A percentile compares a stretch with the other conserved stretches of the same genome.
Evolutionary conservation across 208 protist species (phyloP).

Genomic region (Trypanosoma avium): DNA sequence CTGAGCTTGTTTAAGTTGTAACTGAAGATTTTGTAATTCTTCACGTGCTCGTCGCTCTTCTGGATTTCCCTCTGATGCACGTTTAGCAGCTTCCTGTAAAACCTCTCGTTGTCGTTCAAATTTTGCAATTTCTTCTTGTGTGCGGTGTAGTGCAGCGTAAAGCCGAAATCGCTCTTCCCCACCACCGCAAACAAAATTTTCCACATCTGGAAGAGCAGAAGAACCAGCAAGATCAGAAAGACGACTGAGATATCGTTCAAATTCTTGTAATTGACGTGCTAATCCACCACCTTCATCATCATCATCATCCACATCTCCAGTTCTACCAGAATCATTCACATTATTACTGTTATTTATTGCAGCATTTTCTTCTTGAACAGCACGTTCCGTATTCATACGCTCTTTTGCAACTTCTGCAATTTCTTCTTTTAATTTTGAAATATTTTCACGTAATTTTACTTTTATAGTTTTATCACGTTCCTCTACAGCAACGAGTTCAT

Average conservation of each 20-base stretch:
- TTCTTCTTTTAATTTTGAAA: slow-evolving; percentile 44
- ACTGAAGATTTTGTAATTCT: slow-evolving; percentile 18
- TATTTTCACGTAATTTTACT: slow-evolving; percentile 40
- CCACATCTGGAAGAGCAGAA: slow-evolving; percentile 46
- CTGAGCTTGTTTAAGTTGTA: slow-evolving; percentile 28
- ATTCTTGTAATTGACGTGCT: slow-evolving; percentile 26
- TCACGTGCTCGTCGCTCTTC: slow-evolving; percentile 7
- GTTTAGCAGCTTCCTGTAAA: slow-evolving; percentile 4
- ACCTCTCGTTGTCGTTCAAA: slow-evolving; percentile 28
- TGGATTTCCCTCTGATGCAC: background rate
- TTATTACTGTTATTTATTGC: too few species aligned
- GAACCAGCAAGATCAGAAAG: slow-evolving; percentile 54
- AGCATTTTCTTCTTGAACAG: slow-evolving; percentile 9
- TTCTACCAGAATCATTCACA: too few species aligned
- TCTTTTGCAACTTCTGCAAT: slow-evolving; percentile 34
- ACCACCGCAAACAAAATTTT: slow-evolving; percentile 46
- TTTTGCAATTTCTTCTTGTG: slow-evolving; percentile 42
- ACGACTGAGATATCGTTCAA: slow-evolving; percentile 45
- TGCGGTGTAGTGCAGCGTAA: slow-evolving; percentile 49
- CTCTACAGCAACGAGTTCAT: slow-evolving; percentile 69
- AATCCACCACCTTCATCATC: slow-evolving; percentile 14
- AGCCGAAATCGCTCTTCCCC: slow-evolving; percentile 52
- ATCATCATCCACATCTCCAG: slow-evolving; percentile 7
- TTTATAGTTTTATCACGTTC: slow-evolving; percentile 49
- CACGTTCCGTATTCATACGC: slow-evolving; percentile 19